Evolutionary conservation across 1,139 yeast genomes (phyloP).

Genomic region (Wickerhamomyces sp.): DNA sequence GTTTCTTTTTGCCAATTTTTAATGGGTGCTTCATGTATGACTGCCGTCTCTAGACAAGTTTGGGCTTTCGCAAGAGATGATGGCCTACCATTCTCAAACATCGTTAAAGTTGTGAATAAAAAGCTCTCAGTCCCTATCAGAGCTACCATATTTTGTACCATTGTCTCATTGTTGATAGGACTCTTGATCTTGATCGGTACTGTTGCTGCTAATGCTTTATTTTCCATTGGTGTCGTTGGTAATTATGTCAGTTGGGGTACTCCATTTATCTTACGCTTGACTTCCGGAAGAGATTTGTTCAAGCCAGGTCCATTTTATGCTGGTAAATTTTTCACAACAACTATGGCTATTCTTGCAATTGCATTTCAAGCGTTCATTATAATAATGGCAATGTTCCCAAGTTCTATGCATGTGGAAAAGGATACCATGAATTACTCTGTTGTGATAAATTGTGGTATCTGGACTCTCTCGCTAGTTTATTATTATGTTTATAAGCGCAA

Average conservation of each 20-base stretch:
- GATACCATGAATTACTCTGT: slow-evolving; percentile 55
- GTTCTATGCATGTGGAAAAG: slow-evolving; percentile 30
- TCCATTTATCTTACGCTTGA: slow-evolving; percentile 44
- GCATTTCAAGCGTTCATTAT: slow-evolving; percentile 36
- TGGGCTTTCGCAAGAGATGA: slow-evolving; percentile 48
- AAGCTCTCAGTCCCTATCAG: slow-evolving; percentile 48
- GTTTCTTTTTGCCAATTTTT: slow-evolving; percentile 54
- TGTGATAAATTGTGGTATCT: slow-evolving; percentile 47
- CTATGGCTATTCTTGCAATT: slow-evolving; percentile 36
- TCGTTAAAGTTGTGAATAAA: slow-evolving; percentile 47
- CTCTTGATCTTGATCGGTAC: slow-evolving; percentile 49
- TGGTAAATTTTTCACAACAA: slow-evolving; percentile 44
- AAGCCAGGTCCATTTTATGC: slow-evolving; percentile 66
- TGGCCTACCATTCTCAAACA: slow-evolving; percentile 39
- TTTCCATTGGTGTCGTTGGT: slow-evolving; percentile 50
- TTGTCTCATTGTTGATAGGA: slow-evolving; percentile 44
- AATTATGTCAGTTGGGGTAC: slow-evolving; percentile 53
- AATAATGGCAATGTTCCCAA: slow-evolving; percentile 43
- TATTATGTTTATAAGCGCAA: slow-evolving; percentile 44
- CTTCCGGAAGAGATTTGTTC: slow-evolving; percentile 41
- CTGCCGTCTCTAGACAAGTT: slow-evolving; percentile 43
- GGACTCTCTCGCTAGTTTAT: slow-evolving; percentile 40
- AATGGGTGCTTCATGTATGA: slow-evolving; percentile 54
- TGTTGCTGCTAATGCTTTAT: slow-evolving; percentile 54
- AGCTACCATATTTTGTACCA: slow-evolving; percentile 49